Evolutionary conservation across 495 filamentous ascomycete species (phyloP), one percentile per base, ranked within the genome.

Genomic region (Apodospora peruviana): DNA sequence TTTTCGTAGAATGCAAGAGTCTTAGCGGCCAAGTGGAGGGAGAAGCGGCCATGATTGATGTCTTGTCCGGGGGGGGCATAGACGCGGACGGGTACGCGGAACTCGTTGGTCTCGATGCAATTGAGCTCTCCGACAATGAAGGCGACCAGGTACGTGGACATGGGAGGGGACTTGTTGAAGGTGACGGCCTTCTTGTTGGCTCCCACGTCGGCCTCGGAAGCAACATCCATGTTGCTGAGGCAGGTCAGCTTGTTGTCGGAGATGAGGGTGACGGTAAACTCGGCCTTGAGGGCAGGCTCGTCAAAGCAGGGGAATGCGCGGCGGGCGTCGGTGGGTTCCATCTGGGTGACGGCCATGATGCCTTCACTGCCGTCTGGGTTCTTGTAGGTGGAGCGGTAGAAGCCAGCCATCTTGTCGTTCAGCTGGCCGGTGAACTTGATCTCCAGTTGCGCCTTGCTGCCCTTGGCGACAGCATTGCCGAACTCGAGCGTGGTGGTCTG

Each of bases 381-480:
- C 67, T 84, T 84, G 69, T 85, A 88, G 0, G 84, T 86, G 14
- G 86, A 88, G 17, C 86, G 76, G 68, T 89, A 90, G 75, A 90
- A 89, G 43, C 86, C 86, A 49, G 85, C 85, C 84, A 88, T 86
- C 64, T 85, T 85, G 68, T 90, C 82, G 67, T 88, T 88, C 39
- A 90, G 69, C 36, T 70, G 67, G 40, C 86, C 86, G 10, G 75
- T 78, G 64, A 83, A 90, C 58, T 75, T 81, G 61, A 84, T 78
- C 56, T 41, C 77, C 23, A 90, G 68, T 63, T 78, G 78, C 18
- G 80, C 79, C 64, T 82, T 84, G 48, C 62, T 67, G 14, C 82
- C 82, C 51, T 74, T 79, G 4, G 76, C 59, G 49, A 88, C 60
- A 32, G 66, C 69, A 58, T 82, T 70, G 51, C 78, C 71, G 61